Evolutionary conservation across 164 flowering plant species (phyloP).

Genomic region (Tetracentron sinense): DNA sequence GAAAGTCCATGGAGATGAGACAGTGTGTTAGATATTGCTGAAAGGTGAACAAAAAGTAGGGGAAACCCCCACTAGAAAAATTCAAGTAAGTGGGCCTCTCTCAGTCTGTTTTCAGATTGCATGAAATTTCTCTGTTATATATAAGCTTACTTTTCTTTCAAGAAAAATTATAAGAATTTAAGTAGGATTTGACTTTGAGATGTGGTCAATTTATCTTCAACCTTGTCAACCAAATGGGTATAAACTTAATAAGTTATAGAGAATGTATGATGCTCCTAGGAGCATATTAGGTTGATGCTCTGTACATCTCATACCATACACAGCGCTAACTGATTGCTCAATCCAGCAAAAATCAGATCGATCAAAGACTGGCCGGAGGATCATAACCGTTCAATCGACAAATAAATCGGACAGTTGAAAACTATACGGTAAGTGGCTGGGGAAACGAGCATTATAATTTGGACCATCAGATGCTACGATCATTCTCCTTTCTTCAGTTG

Average conservation of each 20-base stretch:
- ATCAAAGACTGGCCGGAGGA: too few relatives aligned
- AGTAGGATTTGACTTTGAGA: slow-evolving; percentile 39
- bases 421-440: too few relatives aligned
- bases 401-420: too few relatives aligned
- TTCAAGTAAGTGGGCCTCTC: slow-evolving; percentile 26
- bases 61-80: slow-evolving; percentile 32
- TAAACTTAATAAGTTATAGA: slow-evolving; percentile 26
- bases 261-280: neutral
- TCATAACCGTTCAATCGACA: too few relatives aligned
- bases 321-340: neutral
- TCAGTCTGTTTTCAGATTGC: slow-evolving; percentile 9
- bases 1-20: too few relatives aligned
- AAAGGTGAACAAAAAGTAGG: too few relatives aligned
- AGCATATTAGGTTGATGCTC: neutral
- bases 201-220: slow-evolving; percentile 24
- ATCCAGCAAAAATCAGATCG: neutral
- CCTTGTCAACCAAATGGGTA: slow-evolving; percentile 35
- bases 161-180: neutral
- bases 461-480: neutral
- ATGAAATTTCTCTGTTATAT: too few relatives aligned
- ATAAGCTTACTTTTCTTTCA: too few relatives aligned
- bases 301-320: neutral
- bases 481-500: neutral
- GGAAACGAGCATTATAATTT: too few relatives aligned
- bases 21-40: too few relatives aligned